phyloP scores from a whole-genome alignment of 345 rosid genomes.

The Gynandropsis gynandra region DNA sequence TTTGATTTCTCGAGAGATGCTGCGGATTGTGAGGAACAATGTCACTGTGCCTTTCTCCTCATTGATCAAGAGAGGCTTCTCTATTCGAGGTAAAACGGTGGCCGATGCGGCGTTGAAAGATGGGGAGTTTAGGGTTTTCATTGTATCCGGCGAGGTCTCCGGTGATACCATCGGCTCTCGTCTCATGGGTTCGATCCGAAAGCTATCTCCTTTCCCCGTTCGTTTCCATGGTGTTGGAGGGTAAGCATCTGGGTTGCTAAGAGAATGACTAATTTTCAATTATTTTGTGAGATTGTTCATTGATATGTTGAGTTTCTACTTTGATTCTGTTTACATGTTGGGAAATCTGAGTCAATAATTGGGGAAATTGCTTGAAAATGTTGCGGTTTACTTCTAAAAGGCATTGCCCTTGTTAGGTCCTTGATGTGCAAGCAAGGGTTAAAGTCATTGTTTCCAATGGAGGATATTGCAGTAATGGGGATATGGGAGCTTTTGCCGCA shows the following conservation, averaged over 20 bases:
- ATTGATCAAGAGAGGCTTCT: conserved; percentile 25
- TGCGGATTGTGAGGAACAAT: conserved; percentile 7
- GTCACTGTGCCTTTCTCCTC: conserved; percentile 11
- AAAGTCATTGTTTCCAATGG: conserved; percentile 69
- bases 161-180: conserved; percentile 84
- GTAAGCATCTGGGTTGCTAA: conserved; percentile 33
- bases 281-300: background rate
- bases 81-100: conserved; percentile 36
- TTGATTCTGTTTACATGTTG: background rate
- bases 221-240: conserved; percentile 92
- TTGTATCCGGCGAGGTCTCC: conserved; percentile 87
- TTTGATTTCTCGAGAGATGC: conserved; percentile 1
- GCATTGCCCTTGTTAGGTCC: conserved; percentile 34
- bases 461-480: conserved; percentile 92
- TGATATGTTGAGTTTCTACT: background rate
- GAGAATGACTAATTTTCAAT: background rate
- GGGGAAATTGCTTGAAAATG: background rate
- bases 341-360: background rate
- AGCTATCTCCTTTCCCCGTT: conserved; percentile 57
- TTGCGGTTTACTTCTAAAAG: conserved; percentile 7
- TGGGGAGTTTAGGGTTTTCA: conserved; percentile 73
- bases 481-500: conserved; percentile 85
- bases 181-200: conserved; percentile 69
- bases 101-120: conserved; percentile 44
- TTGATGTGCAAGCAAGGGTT: conserved; percentile 74